Evolutionary conservation across 1,284 basidiomycete species (phyloP).

Genomic region (Athelia sp.): DNA sequence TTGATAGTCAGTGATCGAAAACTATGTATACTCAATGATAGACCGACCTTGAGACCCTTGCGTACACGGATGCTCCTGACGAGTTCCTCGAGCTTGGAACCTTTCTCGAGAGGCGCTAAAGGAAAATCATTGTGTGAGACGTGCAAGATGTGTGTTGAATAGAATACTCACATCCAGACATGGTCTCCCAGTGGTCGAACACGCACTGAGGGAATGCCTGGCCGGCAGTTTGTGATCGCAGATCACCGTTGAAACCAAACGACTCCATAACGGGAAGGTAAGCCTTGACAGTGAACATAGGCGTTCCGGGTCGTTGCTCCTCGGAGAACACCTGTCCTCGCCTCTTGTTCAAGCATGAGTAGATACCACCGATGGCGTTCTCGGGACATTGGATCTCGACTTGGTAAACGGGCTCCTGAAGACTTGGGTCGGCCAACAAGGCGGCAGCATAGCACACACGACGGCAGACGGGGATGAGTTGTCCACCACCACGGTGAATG

Average conservation of each 20-base stretch:
- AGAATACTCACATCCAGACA: slow-evolving; percentile 63
- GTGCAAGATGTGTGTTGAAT: slow-evolving; percentile 15
- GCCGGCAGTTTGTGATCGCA: slow-evolving; percentile 89
- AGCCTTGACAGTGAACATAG: slow-evolving; percentile 99
- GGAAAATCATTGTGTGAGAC: slow-evolving; percentile 7
- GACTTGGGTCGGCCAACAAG: slow-evolving; percentile 84
- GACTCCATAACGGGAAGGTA: slow-evolving; percentile 97
- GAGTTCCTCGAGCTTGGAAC: slow-evolving; percentile 86
- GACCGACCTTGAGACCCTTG: slow-evolving; percentile 86
- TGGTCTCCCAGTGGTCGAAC: slow-evolving; percentile 89
- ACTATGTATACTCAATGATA: no score
- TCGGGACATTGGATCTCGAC: slow-evolving; percentile 99
- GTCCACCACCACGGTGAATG: slow-evolving; percentile 99
- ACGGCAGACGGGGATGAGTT: slow-evolving; percentile 94
- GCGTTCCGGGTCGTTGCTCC: slow-evolving; percentile 96
- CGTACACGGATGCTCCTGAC: slow-evolving; percentile 81
- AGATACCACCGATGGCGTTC: slow-evolving; percentile 98
- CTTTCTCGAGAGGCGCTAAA: slow-evolving; percentile 75
- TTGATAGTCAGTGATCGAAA: slow-evolving; percentile 8
- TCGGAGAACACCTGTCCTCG: slow-evolving; percentile 98
- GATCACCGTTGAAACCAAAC: slow-evolving; percentile 98
- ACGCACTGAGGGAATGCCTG: slow-evolving; percentile 98
- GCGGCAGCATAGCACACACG: slow-evolving; percentile 97
- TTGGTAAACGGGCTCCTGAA: slow-evolving; percentile 95
- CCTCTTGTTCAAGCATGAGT: slow-evolving; percentile 92